Base-by-base conservation (phyloP, 371 early-diverging fungal genomes). In the Umbelopsis sp. region DNA sequence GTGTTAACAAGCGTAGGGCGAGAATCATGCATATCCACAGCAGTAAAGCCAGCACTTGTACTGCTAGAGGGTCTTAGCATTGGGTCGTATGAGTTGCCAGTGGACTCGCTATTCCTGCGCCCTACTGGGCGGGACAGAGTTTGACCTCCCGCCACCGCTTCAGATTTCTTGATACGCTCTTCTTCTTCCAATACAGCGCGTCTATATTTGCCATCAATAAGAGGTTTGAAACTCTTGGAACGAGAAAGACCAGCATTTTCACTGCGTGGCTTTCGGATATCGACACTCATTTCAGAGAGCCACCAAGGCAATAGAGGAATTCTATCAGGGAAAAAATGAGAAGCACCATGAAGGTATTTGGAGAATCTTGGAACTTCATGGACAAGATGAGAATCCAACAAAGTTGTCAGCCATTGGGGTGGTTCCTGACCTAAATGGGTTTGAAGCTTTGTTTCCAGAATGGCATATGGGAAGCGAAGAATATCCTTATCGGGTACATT, bases 341-440 rank as follows among this genome's bases (percentile, higher is more conserved):
- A 76, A 16, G 93, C 91, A 68, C 99, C 99, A 83, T 99, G 99
- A 63, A 98, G 88, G 82, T 96, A 99, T 81, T 99, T 99, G 66
- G 95, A 94, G 83, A 99, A 99, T 72, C 97, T 96, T 63, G 98
- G 98, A 7, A 98, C 98, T 51, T 96, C 97, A 78, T 97, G 96
- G 41, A 99, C 97, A 72, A 99, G 79, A 70, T 94, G 92, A 69
- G 91, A 86, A 57, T 94, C 89, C 69, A 97, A 86, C 37, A 99
- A 81, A 20, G 95, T 92, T 9, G 88, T 83, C 32, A 99, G 94
- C 99, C 99, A 99, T 48, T 90, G 86, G 3, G 98, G 97, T 6
- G 95, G 93, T 65, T 91, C 90, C 44, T 92, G 92, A 38, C 98
- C 98, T 16, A 90, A 82, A 69, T 93, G 89, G 0, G 95, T 94